Evolutionary conservation across 2,329 filamentous ascomycete species (phyloP).

Genomic region (Ascochyta viciae-villosae): DNA sequence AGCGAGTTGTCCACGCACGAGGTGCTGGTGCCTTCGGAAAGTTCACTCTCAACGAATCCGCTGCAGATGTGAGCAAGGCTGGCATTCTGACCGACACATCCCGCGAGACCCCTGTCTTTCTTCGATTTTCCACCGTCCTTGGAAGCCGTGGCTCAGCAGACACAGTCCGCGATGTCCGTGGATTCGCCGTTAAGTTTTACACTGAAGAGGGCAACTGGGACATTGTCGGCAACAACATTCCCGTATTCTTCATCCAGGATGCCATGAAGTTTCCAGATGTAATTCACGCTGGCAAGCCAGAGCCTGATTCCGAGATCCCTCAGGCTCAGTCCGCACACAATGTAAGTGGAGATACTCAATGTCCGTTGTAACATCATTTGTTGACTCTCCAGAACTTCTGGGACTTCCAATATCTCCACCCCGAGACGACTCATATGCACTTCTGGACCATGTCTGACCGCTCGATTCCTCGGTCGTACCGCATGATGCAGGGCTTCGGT

Average conservation of each 20-base stretch:
- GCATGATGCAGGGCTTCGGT: slow-evolving; percentile 88
- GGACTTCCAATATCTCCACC: slow-evolving; percentile 58
- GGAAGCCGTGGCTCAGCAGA: slow-evolving; percentile 79
- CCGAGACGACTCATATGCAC: slow-evolving; percentile 79
- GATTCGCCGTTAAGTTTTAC: slow-evolving; percentile 81
- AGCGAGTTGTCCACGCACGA: slow-evolving; percentile 72
- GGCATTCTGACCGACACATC: slow-evolving; percentile 72
- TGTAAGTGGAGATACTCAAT: slow-evolving; percentile 3
- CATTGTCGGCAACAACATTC: slow-evolving; percentile 75
- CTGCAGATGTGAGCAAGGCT: slow-evolving; percentile 68
- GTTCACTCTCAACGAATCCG: slow-evolving; percentile 70
- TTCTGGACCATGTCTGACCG: slow-evolving; percentile 82
- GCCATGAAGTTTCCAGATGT: slow-evolving; percentile 77
- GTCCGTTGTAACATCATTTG: no score
- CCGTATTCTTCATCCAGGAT: slow-evolving; percentile 79
- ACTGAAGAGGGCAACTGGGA: slow-evolving; percentile 81
- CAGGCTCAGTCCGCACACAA: slow-evolving; percentile 76
- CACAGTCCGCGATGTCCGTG: slow-evolving; percentile 82
- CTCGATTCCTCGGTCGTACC: slow-evolving; percentile 74
- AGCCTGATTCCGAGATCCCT: slow-evolving; percentile 73
- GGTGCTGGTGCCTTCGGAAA: slow-evolving; percentile 70
- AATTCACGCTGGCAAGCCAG: slow-evolving; percentile 69
- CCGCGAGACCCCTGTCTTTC: slow-evolving; percentile 70
- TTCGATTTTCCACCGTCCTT: slow-evolving; percentile 80
- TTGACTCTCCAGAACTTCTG: not conserved